Conservation (phyloP, 2,329 filamentous ascomycete genomes). For the Arthrobotrys sphaeroides region DNA sequence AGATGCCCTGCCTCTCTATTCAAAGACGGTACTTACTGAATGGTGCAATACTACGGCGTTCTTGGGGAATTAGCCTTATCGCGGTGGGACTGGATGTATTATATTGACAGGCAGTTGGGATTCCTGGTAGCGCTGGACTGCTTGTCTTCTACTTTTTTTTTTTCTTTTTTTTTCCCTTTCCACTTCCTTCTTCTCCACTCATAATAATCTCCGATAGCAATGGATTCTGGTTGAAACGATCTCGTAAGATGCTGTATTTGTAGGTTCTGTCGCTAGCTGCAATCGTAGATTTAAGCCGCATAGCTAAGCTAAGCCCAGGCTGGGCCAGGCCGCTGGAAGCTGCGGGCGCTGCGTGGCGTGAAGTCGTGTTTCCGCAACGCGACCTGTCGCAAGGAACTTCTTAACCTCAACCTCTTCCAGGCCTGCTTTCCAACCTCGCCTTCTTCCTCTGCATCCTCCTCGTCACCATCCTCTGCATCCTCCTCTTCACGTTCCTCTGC, state of each 20-base stretch:
- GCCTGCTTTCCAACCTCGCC: not conserved
- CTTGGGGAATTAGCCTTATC: slow-evolving; percentile 23
- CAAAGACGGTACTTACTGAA: not conserved
- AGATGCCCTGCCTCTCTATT: not conserved
- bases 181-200: too few relatives aligned
- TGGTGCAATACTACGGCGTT: slow-evolving; percentile 30
- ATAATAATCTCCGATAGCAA: slow-evolving; percentile 18
- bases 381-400: slow-evolving; percentile 12
- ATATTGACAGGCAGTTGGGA: slow-evolving; percentile 30
- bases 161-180: not conserved
- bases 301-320: too few relatives aligned
- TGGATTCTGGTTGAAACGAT: not conserved
- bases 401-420: slow-evolving; percentile 3
- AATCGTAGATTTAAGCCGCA: not conserved
- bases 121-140: slow-evolving; percentile 21
- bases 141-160: not conserved
- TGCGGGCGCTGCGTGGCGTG: not conserved
- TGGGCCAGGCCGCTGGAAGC: too few relatives aligned
- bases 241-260: not conserved
- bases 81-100: slow-evolving; percentile 33
- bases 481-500: too few relatives aligned
- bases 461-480: too few relatives aligned
- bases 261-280: not conserved
- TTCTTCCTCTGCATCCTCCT: too few relatives aligned
- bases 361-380: slow-evolving; percentile 3